Base-by-base conservation (phyloP, 371 early-diverging fungal species). In the Mortierella sp. region DNA sequence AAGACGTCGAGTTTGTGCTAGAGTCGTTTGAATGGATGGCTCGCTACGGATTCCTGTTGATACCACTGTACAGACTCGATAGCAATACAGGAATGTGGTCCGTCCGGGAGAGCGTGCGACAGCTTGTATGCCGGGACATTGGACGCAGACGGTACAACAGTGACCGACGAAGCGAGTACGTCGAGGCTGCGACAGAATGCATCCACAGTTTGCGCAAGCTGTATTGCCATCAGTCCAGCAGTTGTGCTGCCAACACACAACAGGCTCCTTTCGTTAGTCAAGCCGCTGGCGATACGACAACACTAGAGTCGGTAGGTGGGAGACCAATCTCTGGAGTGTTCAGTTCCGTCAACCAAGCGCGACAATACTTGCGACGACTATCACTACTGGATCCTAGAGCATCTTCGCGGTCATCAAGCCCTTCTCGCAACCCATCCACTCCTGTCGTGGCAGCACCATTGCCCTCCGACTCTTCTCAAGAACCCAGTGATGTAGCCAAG, bases 21-120 rank as follows among this genome's bases (percentile, higher is more conserved):
- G 58, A 63, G 24, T 62, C 70, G 16, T 40, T 69, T 19, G 54
- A 69, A 39, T 69, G 63, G 70, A 44, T 69, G 14, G 70, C 70
- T 14, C 47, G 52, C 19, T 69, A 63, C 46, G 70, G 70, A 13
- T 67, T 58, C 52, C 49, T 69, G 29, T 58, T 69, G 16, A 43
- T 69, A 25, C 70, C 70, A 8, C 58, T 69, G 37, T 69, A 69
- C 29, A 29, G 40, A 3, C 51, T 69, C 16, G 43, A 69, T 41
- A 63, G 58, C 25, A 3, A 5, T 7, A 39, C 63, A 22, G 70
- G 70, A 17, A 56, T 55, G 21, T 69, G 70, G 70, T 24, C 24
- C 19, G 49, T 69, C 16, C 70, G 70, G 16, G 63, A 62, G 3
- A 54, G 54, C 13, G 70, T 69, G 25, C 58, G 45, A 7, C 37